A percentile compares a stretch with the other conserved stretches of the same genome.
phyloP scores from a whole-genome alignment of 2,329 filamentous ascomycete genomes.

The Lachnum nothofagi region DNA sequence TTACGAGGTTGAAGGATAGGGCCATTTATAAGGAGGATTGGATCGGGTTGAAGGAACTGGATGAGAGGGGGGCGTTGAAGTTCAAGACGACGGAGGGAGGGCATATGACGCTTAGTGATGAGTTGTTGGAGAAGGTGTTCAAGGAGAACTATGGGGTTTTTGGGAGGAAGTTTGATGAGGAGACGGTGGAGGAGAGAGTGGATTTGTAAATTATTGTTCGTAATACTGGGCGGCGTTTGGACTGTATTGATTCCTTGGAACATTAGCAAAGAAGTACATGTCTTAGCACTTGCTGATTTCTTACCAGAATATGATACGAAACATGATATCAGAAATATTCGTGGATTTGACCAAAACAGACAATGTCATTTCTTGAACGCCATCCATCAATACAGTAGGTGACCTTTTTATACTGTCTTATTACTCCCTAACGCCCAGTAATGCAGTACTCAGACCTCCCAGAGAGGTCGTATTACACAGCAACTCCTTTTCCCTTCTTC shows the following conservation, averaged over 20 bases:
- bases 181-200: constrained; percentile 4
- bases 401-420: neutral
- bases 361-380: constrained; percentile 4
- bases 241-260: too few relatives aligned
- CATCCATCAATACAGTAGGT: neutral
- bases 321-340: too few relatives aligned
- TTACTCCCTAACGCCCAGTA: constrained; percentile 10
- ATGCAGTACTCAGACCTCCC: constrained; percentile 1
- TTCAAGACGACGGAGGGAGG: constrained; percentile 69
- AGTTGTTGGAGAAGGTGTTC: constrained; percentile 48
- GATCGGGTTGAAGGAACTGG: constrained; percentile 76
- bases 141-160: constrained; percentile 40
- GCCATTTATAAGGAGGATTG: constrained; percentile 84
- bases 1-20: constrained; percentile 63
- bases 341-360: neutral
- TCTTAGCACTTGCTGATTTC: too few relatives aligned
- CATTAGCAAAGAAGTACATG: too few relatives aligned
- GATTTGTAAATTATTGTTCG: constrained; percentile 21
- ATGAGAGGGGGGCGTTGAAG: constrained; percentile 70
- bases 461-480: neutral
- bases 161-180: constrained; percentile 24
- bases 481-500: constrained; percentile 1
- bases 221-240: neutral
- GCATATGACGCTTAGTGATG: constrained; percentile 75
- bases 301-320: too few relatives aligned